phyloP scores from a whole-genome alignment of 2,329 filamentous ascomycete species.

The Sporothrix sp. region DNA sequence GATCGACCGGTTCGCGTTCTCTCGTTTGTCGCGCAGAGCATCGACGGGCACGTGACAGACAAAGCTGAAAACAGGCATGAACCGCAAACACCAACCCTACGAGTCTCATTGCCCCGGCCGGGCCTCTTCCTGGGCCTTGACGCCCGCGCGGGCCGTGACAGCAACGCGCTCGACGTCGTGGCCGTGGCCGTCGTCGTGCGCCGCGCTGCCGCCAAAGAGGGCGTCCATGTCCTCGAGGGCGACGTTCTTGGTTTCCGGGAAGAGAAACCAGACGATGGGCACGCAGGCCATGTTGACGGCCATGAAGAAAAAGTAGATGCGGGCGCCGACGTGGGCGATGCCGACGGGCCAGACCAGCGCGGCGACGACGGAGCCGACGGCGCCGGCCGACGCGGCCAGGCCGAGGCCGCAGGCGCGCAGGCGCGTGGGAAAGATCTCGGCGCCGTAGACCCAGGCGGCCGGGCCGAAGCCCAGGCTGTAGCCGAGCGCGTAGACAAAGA shows the following conservation, averaged over 20 bases:
- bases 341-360: conserved; percentile 48
- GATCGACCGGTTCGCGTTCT: too few species aligned
- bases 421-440: conserved; percentile 50
- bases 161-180: neutral
- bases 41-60: too few species aligned
- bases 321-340: conserved; percentile 38
- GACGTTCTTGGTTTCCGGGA: conserved; percentile 41
- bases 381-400: conserved; percentile 43
- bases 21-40: too few species aligned
- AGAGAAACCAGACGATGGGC: conserved; percentile 32
- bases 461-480: conserved; percentile 50
- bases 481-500: conserved; percentile 49
- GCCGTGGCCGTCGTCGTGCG: neutral
- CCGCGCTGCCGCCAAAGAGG: conserved; percentile 26
- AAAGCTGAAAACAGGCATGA: too few species aligned
- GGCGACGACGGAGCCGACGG: conserved; percentile 45
- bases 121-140: too few species aligned
- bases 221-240: conserved; percentile 40
- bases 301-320: conserved; percentile 50
- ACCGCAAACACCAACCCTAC: too few species aligned
- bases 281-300: conserved; percentile 39
- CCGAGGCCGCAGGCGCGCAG: conserved; percentile 48
- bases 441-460: conserved; percentile 49
- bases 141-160: too few species aligned
- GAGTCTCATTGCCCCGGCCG: too few species aligned